Percentiles rank a stretch among this genome's conserved stretches.
These are phyloP conservation scores for Arabidopsis hybrid DNA, from an alignment of 441 rosid genomes.

Conservation along the genomic window DNA sequence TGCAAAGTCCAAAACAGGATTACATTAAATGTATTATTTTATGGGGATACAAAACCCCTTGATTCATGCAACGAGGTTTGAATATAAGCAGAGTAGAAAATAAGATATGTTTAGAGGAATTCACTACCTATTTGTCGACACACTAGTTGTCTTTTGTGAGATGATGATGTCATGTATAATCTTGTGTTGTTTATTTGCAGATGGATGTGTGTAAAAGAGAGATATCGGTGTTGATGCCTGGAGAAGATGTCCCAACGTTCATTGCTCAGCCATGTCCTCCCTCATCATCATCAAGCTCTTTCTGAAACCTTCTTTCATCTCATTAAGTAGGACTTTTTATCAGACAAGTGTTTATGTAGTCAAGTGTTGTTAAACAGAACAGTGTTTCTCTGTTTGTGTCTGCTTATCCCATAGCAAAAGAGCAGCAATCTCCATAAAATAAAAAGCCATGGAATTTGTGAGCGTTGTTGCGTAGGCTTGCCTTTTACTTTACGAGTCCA, in stretches of 20 bases:
- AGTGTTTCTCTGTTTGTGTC: slow-evolving; percentile 32
- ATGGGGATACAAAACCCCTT: slow-evolving; percentile 51
- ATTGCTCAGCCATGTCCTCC: slow-evolving; percentile 77
- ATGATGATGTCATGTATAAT: slow-evolving; percentile 36
- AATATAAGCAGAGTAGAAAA: slow-evolving; percentile 43
- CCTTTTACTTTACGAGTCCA: slow-evolving; percentile 29
- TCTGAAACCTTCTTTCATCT: slow-evolving; percentile 34
- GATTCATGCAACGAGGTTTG: slow-evolving; percentile 52
- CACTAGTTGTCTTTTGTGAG: slow-evolving; percentile 28
- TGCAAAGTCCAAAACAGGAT: slow-evolving; percentile 42
- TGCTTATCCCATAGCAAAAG: slow-evolving; percentile 30
- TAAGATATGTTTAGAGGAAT: slow-evolving; percentile 8
- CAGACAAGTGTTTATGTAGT: slow-evolving; percentile 38
- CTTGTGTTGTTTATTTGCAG: slow-evolving; percentile 47
- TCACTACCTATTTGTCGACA: slow-evolving; percentile 30
- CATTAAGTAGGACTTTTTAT: neutral
- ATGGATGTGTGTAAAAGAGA: slow-evolving; percentile 67
- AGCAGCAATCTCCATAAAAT: slow-evolving; percentile 45
- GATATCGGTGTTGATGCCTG: slow-evolving; percentile 93
- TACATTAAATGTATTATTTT: slow-evolving; percentile 34
- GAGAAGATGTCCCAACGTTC: slow-evolving; percentile 78
- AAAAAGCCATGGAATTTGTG: slow-evolving; percentile 33
- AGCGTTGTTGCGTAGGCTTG: slow-evolving; percentile 19
- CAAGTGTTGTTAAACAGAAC: slow-evolving; percentile 39
- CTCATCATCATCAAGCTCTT: slow-evolving; percentile 49